Evolutionary conservation across 1,139 yeast species (phyloP).

Genomic region (Zygosaccharomyces pseudobailii): DNA sequence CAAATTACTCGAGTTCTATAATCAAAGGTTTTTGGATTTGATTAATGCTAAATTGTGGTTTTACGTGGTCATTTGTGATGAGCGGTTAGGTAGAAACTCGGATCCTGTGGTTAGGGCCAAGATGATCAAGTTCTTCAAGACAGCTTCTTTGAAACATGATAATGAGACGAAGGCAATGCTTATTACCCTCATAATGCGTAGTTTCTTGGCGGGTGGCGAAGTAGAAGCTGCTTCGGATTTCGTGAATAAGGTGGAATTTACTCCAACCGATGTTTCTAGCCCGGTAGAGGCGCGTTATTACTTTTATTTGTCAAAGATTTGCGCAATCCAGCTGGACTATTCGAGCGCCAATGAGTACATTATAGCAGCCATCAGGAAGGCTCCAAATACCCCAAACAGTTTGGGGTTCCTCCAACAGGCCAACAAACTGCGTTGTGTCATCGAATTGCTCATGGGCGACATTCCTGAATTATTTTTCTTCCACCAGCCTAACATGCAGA

Average conservation of each 20-base stretch:
- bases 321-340: constrained; percentile 89
- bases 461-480: constrained; percentile 89
- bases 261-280: constrained; percentile 55
- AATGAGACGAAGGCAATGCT: constrained; percentile 85
- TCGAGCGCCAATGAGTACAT: constrained; percentile 86
- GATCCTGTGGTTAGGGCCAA: constrained; percentile 63
- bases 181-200: constrained; percentile 77
- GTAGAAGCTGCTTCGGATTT: constrained; percentile 84
- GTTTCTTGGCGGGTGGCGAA: constrained; percentile 73
- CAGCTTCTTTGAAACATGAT: constrained; percentile 90
- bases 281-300: constrained; percentile 89
- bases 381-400: constrained; percentile 89
- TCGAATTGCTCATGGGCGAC: constrained; percentile 93
- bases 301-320: constrained; percentile 83
- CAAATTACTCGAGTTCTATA: constrained; percentile 54
- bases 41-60: constrained; percentile 93
- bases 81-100: constrained; percentile 42
- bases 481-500: constrained; percentile 55
- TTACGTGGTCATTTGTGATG: constrained; percentile 76
- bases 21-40: constrained; percentile 80
- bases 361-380: constrained; percentile 89
- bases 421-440: constrained; percentile 79
- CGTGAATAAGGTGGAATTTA: constrained; percentile 78
- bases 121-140: constrained; percentile 70
- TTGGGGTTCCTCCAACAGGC: constrained; percentile 87